Percentiles rank a stretch among this genome's conserved stretches.
Evolutionary conservation across 2,329 filamentous ascomycete species (phyloP).

Genomic region (Aspergillus sclerotialis): DNA sequence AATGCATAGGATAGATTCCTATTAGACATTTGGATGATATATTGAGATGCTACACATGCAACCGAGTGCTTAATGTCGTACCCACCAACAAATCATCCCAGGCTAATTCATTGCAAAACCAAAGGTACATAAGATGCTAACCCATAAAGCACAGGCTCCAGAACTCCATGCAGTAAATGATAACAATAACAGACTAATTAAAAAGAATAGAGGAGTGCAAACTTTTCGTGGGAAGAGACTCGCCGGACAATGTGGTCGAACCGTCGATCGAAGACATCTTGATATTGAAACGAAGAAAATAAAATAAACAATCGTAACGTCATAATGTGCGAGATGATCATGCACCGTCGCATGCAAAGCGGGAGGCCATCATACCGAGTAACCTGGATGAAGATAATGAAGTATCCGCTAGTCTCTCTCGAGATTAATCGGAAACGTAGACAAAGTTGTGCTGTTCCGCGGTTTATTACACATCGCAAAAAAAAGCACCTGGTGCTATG

Average conservation of each 20-base stretch:
- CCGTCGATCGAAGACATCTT: background rate
- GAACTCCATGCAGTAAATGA: slow-evolving; percentile 18
- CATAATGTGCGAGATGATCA: too few relatives aligned
- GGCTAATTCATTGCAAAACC: slow-evolving; percentile 3
- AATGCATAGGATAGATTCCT: background rate
- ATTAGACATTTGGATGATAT: slow-evolving; percentile 1
- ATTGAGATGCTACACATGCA: slow-evolving; percentile 6
- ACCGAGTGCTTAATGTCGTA: too few relatives aligned
- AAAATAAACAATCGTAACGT: slow-evolving; percentile 11
- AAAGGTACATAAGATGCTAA: slow-evolving; percentile 3
- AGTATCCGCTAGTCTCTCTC: background rate
- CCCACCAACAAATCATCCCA: too few relatives aligned
- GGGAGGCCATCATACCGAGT: too few relatives aligned
- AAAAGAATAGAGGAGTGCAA: slow-evolving; percentile 13
- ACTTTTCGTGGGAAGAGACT: too few relatives aligned
- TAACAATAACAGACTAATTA: slow-evolving; percentile 10
- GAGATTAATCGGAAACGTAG: background rate
- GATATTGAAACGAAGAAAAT: slow-evolving; percentile 8
- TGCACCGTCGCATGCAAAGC: too few relatives aligned
- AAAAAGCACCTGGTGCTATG: slow-evolving; percentile 8
- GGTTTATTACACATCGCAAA: slow-evolving; percentile 33
- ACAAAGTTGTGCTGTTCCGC: slow-evolving; percentile 10
- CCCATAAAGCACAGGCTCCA: slow-evolving; percentile 8
- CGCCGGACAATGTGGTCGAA: too few relatives aligned
- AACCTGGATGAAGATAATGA: too few relatives aligned